phyloP scores from a whole-genome alignment of 1,139 yeast species.

The Torulaspora globosa region DNA sequence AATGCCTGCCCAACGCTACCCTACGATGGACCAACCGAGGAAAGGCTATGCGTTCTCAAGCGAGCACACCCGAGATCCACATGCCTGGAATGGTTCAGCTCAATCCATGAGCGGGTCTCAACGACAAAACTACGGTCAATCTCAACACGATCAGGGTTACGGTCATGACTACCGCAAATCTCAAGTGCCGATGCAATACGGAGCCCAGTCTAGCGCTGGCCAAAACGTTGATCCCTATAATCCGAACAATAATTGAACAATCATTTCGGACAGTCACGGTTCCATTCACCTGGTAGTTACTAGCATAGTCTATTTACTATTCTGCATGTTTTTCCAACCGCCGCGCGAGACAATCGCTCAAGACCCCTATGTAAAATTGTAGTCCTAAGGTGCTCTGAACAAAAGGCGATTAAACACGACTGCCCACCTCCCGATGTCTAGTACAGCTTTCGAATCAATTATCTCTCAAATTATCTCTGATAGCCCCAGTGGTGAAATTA shows the following conservation, averaged over 20 bases:
- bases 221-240: neutral
- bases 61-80: neutral
- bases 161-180: neutral
- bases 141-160: neutral
- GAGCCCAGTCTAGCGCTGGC: neutral
- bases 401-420: neutral
- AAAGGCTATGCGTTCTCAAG: neutral
- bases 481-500: conserved; percentile 39
- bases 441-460: conserved; percentile 27
- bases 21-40: conserved; percentile 2
- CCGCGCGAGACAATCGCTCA: conserved; percentile 2
- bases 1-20: conserved; percentile 8
- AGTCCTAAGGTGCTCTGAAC: neutral
- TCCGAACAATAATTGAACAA: neutral
- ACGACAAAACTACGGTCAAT: conserved; percentile 1
- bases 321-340: neutral
- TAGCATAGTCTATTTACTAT: neutral
- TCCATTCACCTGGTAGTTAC: neutral
- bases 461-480: conserved; percentile 30
- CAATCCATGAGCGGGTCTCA: neutral
- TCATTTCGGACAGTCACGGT: neutral
- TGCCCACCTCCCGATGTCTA: conserved; percentile 8
- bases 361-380: conserved; percentile 3
- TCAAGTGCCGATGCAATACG: neutral
- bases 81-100: neutral